Base-by-base conservation (phyloP, 1,139 yeast species). In the Yamadazyma triangularis region DNA sequence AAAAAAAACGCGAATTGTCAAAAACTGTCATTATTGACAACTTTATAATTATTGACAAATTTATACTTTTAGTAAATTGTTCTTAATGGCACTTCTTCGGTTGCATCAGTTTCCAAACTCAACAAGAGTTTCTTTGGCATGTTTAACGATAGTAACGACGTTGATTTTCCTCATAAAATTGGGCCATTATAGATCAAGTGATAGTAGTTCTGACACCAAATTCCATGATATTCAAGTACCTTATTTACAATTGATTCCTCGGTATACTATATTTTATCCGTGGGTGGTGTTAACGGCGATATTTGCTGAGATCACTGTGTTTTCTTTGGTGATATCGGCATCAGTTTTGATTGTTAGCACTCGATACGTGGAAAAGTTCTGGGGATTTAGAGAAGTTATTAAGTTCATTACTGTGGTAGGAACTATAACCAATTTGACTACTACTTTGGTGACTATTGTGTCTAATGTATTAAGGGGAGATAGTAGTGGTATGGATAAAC, bases 221-320 rank as follows among this genome's bases (percentile, higher is more conserved):
- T 60, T 67, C 35, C 59, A 58, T 31, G 62, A 65, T 30, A 62
- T 79, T 27, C 51, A 59, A 20, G 70, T 79, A 3, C 86, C 95
- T 1, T 64, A 70, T 33, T 48, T 87, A 33, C 89, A 85, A 51
- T 61, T 86, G 51, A 73, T 86, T 4, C 95, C 96, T 4, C 60
- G 70, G 14, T 61, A 68, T 32, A 71, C 84, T 0, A 49, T 80
- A 4, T 58, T 58, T 35, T 70, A 76, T 40, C 95, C 95, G 4
- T 83, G 94, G 89, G 85, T 85, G 1, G 44, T 86, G n/a, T 47
- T 78, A 21, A 73, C 85, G 2, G 69, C 93, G 0, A 70, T 85
- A 12, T 83, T 85, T 53, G 78, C 86, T 2, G 95, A 87, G 49
- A 70, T 73, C 18, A 60, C 77, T 13, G 32, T 80, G 1, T 45